Percentiles rank a stretch among this genome's conserved stretches.
Conservation (phyloP, 306 rosid species). For the Pyrus communis region DNA sequence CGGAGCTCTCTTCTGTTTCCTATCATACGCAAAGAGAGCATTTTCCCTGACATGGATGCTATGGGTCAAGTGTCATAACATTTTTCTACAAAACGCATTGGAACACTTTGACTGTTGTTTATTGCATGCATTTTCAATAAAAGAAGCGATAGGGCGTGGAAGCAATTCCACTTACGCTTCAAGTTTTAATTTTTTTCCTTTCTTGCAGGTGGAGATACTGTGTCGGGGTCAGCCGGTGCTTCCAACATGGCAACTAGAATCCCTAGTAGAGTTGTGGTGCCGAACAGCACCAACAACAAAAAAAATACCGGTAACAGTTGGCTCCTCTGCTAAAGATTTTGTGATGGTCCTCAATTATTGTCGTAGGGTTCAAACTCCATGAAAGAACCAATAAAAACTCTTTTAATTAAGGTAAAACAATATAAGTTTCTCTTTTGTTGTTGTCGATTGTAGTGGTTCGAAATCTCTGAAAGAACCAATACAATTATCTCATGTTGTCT, state of each 20-base stretch:
- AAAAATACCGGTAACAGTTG: conserved; percentile 65
- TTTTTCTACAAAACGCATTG: neutral
- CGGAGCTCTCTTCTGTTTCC: neutral
- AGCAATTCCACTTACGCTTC: neutral
- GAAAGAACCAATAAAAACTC: conserved; percentile 1
- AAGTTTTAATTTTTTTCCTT: neutral
- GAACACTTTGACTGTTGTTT: neutral
- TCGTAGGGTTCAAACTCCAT: conserved; percentile 39
- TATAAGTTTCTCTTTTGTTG: neutral
- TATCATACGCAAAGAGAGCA: neutral
- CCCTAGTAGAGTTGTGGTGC: conserved; percentile 82
- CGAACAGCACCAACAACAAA: conserved; percentile 62
- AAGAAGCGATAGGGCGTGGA: neutral
- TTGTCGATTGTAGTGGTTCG: neutral
- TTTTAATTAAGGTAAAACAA: neutral
- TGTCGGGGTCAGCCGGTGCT: conserved; percentile 78
- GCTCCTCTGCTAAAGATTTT: conserved; percentile 93
- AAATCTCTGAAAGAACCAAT: neutral
- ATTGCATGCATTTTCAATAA: neutral
- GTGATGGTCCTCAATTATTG: conserved; percentile 66
- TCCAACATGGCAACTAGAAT: conserved; percentile 60
- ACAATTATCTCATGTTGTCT: conserved; percentile 4
- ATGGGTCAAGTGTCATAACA: neutral
- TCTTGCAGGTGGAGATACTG: conserved; percentile 67
- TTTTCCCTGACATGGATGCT: neutral